Evolutionary conservation across 2,329 filamentous ascomycete species (phyloP), one percentile per base, ranked within the genome.

Genomic region (Esteya vermicola): DNA sequence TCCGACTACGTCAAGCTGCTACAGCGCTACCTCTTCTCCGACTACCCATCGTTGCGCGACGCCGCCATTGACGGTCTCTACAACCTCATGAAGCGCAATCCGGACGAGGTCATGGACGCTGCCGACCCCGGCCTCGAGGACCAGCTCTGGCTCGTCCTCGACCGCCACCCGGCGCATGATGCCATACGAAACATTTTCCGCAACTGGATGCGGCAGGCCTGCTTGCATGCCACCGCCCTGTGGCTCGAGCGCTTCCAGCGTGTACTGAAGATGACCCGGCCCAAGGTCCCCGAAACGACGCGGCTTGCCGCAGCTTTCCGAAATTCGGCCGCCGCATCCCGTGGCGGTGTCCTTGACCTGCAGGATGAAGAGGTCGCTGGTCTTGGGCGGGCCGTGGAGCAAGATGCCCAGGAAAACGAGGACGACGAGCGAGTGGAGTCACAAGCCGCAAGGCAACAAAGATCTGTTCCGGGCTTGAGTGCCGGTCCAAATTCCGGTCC

Each of bases 311-410:
- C 4, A 16, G 28, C 10, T 16, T 16, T 14, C 28, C 14, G 28
- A 4, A 14, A 14, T 28, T 31, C 10, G 28, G 28, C 14, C n/a
- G 12, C 13, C 6, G 28, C 14, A 4, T 8, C 42, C 43, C n/a
- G 39, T 37, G 65, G 50, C 55, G 38, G 39, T 22, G 39, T 60
- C 7, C 70, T 84, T n/a, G 91, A 98, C 50, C 62, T 96, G 0
- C 82, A 89, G 46, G 91, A 98, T 54, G 91, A 98, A 55, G 93
- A 98, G 57, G 89, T 94, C 27, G 91, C 91, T 39, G 91, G 91
- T 0, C 96, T 98, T 53, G 78, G 81, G 2, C 76, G 21, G 71
- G 65, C 4, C 64, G 62, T 6, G 73, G 72, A 64, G 3, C 64
- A 60, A 5, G 72, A 80, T 37, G 68, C 71, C 30, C 74, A 76